Conservation (phyloP, 176 grass and related monocot species). For the Eleusine coracana region DNA sequence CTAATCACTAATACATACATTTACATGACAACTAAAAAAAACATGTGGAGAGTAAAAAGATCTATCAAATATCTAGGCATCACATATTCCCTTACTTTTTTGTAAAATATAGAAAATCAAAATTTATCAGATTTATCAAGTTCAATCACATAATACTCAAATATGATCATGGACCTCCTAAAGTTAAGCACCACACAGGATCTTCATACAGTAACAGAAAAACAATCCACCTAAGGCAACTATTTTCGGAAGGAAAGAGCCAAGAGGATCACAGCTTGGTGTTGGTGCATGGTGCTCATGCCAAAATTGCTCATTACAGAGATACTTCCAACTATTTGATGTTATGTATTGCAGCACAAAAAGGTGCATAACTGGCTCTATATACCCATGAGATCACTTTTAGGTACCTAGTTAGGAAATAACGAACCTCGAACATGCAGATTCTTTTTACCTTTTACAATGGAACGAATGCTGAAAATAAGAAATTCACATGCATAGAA, state of each 20-base stretch:
- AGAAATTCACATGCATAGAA: conserved; percentile 9
- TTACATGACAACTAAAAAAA: conserved; percentile 1
- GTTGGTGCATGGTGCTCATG: neutral
- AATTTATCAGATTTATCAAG: neutral
- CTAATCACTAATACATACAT: neutral
- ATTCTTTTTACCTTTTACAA: conserved; percentile 4
- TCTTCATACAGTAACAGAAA: neutral
- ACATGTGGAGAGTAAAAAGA: neutral
- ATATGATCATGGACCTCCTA: neutral
- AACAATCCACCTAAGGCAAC: no score
- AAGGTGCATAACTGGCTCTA: neutral
- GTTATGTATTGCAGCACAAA: neutral
- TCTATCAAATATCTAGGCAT: neutral
- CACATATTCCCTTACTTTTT: neutral
- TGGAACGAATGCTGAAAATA: neutral
- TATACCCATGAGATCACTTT: conserved; percentile 5
- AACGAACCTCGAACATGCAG: neutral
- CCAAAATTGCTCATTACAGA: conserved; percentile 10
- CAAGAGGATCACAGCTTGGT: neutral
- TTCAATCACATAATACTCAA: neutral
- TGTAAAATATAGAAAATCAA: neutral
- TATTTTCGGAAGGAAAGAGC: neutral
- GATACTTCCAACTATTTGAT: neutral
- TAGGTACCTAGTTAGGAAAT: conserved; percentile 16
- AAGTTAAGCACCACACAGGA: neutral